Conservation (phyloP, 2,329 filamentous ascomycete genomes). For the Ascochyta lentis region DNA sequence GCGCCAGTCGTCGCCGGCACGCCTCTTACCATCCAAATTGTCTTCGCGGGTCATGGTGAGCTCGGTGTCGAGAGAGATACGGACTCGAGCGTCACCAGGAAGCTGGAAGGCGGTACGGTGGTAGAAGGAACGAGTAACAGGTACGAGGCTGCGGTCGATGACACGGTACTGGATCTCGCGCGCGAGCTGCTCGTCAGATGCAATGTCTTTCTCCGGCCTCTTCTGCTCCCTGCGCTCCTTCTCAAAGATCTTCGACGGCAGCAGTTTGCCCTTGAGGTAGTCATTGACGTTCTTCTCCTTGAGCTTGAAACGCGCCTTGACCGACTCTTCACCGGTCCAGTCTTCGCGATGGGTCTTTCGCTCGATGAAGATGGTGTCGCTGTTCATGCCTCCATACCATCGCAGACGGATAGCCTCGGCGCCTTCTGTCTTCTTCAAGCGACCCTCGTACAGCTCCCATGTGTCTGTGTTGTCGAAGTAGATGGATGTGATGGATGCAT, state of each 20-base stretch:
- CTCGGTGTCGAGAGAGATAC: constrained; percentile 96
- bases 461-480: constrained; percentile 96
- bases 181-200: constrained; percentile 86
- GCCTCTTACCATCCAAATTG: constrained; percentile 79
- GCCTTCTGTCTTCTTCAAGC: constrained; percentile 96
- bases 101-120: constrained; percentile 98
- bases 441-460: constrained; percentile 93
- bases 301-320: constrained; percentile 92
- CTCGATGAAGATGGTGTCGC: constrained; percentile 94
- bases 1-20: constrained; percentile 90
- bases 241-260: constrained; percentile 89
- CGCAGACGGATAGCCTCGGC: constrained; percentile 94
- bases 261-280: constrained; percentile 83
- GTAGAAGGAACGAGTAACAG: constrained; percentile 95
- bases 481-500: constrained; percentile 96
- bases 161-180: constrained; percentile 93
- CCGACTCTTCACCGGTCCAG: constrained; percentile 98
- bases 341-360: constrained; percentile 98
- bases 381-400: constrained; percentile 98
- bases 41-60: constrained; percentile 95
- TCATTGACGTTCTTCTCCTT: constrained; percentile 98
- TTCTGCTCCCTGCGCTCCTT: constrained; percentile 96
- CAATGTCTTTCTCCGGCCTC: constrained; percentile 90
- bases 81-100: constrained; percentile 91
- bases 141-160: constrained; percentile 82